A percentile compares a stretch with the other conserved stretches of the same genome.
phyloP scores from a whole-genome alignment of 148 eudicot genomes.

The Suaeda aralocaspica region DNA sequence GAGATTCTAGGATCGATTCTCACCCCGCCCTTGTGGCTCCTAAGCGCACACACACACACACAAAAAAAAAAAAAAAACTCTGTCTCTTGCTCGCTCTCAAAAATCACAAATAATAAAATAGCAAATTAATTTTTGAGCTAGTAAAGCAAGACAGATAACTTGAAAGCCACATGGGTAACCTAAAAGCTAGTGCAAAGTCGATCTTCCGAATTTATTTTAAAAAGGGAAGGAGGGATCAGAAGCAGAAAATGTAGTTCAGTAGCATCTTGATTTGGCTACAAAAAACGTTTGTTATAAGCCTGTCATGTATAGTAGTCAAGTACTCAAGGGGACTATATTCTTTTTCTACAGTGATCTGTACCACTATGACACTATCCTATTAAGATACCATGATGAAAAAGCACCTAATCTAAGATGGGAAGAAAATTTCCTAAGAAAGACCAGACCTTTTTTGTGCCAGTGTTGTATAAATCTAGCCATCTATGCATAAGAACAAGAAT shows the following conservation, averaged over 20 bases:
- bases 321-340: slow-evolving; percentile 19
- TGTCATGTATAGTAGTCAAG: neutral
- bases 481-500: slow-evolving; percentile 7
- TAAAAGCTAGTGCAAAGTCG: neutral
- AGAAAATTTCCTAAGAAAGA: neutral
- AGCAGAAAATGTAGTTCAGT: neutral
- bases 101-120: slow-evolving; percentile 6
- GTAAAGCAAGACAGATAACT: slow-evolving; percentile 1
- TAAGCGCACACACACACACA: no score
- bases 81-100: no score
- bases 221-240: neutral
- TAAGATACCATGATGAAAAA: slow-evolving; percentile 1
- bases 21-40: no score
- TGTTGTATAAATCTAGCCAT: neutral
- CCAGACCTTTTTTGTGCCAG: no score
- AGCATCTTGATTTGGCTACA: slow-evolving; percentile 2
- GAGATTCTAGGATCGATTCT: no score
- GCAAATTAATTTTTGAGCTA: neutral
- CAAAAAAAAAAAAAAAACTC: no score
- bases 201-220: neutral
- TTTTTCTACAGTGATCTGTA: slow-evolving; percentile 14
- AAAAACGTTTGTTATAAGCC: neutral
- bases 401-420: neutral
- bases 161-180: neutral
- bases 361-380: slow-evolving; percentile 12